Percentiles rank a stretch among this genome's conserved stretches.
phyloP scores from a whole-genome alignment of 139 green algal species.

The Protoeuglena noctilucae region DNA sequence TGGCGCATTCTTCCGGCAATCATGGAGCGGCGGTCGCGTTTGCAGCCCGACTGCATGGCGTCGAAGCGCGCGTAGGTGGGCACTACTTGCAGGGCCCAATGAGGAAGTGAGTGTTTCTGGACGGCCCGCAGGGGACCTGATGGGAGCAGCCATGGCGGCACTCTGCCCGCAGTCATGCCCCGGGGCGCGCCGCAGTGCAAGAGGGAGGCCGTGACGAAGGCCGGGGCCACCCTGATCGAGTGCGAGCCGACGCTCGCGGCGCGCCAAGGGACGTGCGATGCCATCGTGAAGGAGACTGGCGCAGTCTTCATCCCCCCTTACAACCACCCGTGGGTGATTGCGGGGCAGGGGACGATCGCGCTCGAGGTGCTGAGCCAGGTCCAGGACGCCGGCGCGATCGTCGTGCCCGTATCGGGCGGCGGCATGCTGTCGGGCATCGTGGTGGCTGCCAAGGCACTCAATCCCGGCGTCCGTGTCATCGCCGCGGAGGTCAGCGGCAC shows the following conservation, averaged over 20 bases:
- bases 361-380: constrained; percentile 74
- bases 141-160: no score
- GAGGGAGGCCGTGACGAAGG: constrained; percentile 27
- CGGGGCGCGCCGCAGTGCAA: constrained; percentile 41
- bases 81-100: no score
- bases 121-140: no score
- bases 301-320: constrained; percentile 79
- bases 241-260: constrained; percentile 48
- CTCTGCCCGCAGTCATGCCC: no score
- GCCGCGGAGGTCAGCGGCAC: constrained; percentile 83
- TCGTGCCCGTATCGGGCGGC: constrained; percentile 71
- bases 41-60: no score
- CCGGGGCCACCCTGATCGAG: constrained; percentile 17
- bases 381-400: not conserved
- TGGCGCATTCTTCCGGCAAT: no score
- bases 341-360: constrained; percentile 85
- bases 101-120: no score
- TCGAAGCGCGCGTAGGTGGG: no score
- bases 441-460: constrained; percentile 69
- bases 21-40: no score
- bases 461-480: constrained; percentile 65
- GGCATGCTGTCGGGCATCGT: constrained; percentile 83
- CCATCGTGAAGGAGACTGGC: constrained; percentile 29
- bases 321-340: constrained; percentile 87
- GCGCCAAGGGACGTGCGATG: constrained; percentile 23